Percentiles rank a stretch among this genome's conserved stretches.
These are phyloP conservation scores for Tremella fuciformis DNA, from an alignment of 768 basidiomycete species.

Conservation along the genomic window DNA sequence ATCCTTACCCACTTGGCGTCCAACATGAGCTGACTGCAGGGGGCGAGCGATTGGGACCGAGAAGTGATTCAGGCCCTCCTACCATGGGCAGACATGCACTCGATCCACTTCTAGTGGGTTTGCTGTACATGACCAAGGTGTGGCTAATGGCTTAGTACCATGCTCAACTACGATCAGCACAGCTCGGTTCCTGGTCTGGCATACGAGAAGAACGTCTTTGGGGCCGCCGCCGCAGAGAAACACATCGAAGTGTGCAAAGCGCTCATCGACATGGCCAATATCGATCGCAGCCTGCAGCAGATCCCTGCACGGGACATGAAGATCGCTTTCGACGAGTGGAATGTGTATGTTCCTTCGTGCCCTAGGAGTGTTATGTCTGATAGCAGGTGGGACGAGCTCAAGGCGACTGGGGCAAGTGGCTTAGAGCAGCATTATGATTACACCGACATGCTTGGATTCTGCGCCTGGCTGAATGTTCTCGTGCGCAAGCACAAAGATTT, in stretches of 20 bases:
- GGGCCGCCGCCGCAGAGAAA: conserved; percentile 52
- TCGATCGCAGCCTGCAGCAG: conserved; percentile 45
- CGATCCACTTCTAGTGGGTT: conserved; percentile 50
- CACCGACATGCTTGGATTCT: conserved; percentile 61
- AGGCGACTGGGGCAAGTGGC: conserved; percentile 58
- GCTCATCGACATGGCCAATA: conserved; percentile 49
- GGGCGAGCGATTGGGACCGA: conserved; percentile 53
- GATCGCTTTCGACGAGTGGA: conserved; percentile 59
- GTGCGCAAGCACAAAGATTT: conserved; percentile 62
- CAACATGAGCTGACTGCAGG: conserved; percentile 24
- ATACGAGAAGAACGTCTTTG: conserved; percentile 60
- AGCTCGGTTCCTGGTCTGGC: conserved; percentile 30
- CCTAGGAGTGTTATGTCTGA: neutral
- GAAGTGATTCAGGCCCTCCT: conserved; percentile 45
- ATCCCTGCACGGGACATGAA: conserved; percentile 28
- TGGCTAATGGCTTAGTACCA: too few species aligned
- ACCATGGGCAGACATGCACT: conserved; percentile 58
- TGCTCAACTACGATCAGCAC: conserved; percentile 42
- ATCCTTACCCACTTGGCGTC: neutral
- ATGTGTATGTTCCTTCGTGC: conserved; percentile 54
- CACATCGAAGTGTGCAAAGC: conserved; percentile 10
- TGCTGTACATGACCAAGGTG: conserved; percentile 9
- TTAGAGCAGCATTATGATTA: conserved; percentile 61
- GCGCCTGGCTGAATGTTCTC: conserved; percentile 63
- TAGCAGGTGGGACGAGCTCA: conserved; percentile 45